phyloP scores from a whole-genome alignment of 805 yeast species.

The Jamesozyma piceae region DNA sequence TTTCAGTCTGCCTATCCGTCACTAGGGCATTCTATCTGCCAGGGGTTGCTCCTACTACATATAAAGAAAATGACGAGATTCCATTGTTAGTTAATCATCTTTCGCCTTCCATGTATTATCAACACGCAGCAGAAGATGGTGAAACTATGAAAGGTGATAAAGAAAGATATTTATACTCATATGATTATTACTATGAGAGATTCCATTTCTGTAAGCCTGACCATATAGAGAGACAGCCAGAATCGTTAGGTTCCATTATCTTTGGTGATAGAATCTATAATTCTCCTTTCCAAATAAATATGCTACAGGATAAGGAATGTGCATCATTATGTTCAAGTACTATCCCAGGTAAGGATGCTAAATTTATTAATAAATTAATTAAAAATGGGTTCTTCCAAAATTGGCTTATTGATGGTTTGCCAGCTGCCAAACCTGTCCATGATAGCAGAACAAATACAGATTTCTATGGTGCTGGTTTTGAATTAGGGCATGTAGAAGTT shows the following conservation, averaged over 20 bases:
- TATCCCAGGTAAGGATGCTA: conserved; percentile 58
- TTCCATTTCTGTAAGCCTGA: conserved; percentile 78
- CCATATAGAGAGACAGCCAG: conserved; percentile 54
- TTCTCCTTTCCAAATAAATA: conserved; percentile 75
- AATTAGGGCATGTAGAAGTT: conserved; percentile 61
- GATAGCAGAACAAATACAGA: conserved; percentile 51
- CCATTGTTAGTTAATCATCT: conserved; percentile 82
- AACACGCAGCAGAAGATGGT: conserved; percentile 33
- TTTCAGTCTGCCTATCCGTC: conserved; percentile 6
- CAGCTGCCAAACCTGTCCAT: conserved; percentile 61
- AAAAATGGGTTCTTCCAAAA: conserved; percentile 78
- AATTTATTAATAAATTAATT: conserved; percentile 69
- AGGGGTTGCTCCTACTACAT: conserved; percentile 92
- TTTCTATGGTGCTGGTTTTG: conserved; percentile 75
- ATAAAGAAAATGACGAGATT: conserved; percentile 59
- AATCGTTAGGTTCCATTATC: conserved; percentile 82
- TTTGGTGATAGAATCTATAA: conserved; percentile 94
- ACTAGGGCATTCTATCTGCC: conserved; percentile 72
- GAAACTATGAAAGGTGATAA: conserved; percentile 33
- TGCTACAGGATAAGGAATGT: conserved; percentile 69
- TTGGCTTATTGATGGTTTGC: conserved; percentile 92
- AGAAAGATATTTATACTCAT: conserved; percentile 57
- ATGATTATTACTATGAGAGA: conserved; percentile 73
- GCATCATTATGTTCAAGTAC: conserved; percentile 48
- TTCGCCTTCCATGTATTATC: conserved; percentile 57